Evolutionary conservation across 306 rosid species (phyloP), one percentile per base, ranked within the genome.

Genomic region (Citrullus mucosospermus): DNA sequence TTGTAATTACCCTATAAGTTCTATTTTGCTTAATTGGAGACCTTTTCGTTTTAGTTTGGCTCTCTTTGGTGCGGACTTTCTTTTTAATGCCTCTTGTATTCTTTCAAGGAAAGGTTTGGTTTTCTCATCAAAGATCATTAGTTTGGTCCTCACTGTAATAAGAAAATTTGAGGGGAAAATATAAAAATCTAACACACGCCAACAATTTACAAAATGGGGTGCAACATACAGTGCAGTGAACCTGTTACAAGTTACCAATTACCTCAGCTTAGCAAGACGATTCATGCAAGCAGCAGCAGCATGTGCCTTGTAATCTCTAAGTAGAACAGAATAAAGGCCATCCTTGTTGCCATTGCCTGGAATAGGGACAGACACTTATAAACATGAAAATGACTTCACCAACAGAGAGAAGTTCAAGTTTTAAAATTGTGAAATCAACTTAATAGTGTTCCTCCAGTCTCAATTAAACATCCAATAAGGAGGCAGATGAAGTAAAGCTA

Each of bases 271-370:
- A 69, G 98, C 98, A 17, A 94, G 82, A 54, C 97, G 98, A 86
- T 94, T 94, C 98, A 94, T 94, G 84, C 97, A 89, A 77, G 92
- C 53, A 81, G 97, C 97, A 85, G 98, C 98, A 75, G 98, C 95
- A 77, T 92, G 93, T 63, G 95, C 81, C 86, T 88, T 85, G 80
- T 94, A 92, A 83, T 94, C 98, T 89, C 98, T 86, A n/a, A 94
- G 88, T 84, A 94, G 90, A 78, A 94, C 86, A 61, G 96, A 94
- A 84, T 87, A 94, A 80, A 94, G 96, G 39, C 97, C 98, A 82
- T 92, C 97, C 88, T 94, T 94, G 83, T 94, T 94, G 75, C 98
- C 96, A 80, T 90, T 94, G 76, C 98, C 98, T 94, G 82, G 48
- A 77, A 61, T 55, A 83, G 71, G 8, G 77, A 72, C 39, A 80